Percentiles rank a stretch among this genome's conserved stretches.
Conservation (phyloP, 1,284 basidiomycete species). For the Ganoderma lingzhi region DNA sequence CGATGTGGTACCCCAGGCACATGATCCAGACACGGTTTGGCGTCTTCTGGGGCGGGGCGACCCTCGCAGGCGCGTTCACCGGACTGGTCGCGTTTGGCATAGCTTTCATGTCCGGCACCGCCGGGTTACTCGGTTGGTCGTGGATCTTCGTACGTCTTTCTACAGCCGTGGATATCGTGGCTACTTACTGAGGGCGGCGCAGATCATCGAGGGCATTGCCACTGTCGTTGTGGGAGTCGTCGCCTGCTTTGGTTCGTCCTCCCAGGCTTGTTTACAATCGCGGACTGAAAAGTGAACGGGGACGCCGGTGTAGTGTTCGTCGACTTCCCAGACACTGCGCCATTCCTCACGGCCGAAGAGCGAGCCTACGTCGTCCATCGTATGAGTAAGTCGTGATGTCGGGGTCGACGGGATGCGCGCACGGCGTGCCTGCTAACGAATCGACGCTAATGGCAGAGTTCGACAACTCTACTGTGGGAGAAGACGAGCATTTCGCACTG, state of each 20-base stretch:
- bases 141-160: constrained; percentile 52
- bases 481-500: constrained; percentile 65
- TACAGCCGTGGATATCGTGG: background rate
- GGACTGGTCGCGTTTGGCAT: constrained; percentile 51
- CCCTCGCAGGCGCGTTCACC: constrained; percentile 43
- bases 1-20: constrained; percentile 43
- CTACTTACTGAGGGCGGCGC: background rate
- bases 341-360: constrained; percentile 66
- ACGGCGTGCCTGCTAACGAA: background rate
- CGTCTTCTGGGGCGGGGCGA: constrained; percentile 45
- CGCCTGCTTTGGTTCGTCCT: constrained; percentile 52
- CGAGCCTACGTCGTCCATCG: constrained; percentile 62
- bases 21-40: constrained; percentile 42
- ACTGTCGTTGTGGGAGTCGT: constrained; percentile 59
- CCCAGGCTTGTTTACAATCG: background rate
- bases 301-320: constrained; percentile 49
- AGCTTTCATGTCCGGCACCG: constrained; percentile 49
- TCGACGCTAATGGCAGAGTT: background rate
- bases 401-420: background rate
- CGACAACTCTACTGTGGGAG: constrained; percentile 34
- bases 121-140: constrained; percentile 49
- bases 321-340: constrained; percentile 63
- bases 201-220: constrained; percentile 65
- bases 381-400: constrained; percentile 53
- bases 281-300: background rate